phyloP scores from a whole-genome alignment of 2,329 filamentous ascomycete species.

The Helminthosporium solani region DNA sequence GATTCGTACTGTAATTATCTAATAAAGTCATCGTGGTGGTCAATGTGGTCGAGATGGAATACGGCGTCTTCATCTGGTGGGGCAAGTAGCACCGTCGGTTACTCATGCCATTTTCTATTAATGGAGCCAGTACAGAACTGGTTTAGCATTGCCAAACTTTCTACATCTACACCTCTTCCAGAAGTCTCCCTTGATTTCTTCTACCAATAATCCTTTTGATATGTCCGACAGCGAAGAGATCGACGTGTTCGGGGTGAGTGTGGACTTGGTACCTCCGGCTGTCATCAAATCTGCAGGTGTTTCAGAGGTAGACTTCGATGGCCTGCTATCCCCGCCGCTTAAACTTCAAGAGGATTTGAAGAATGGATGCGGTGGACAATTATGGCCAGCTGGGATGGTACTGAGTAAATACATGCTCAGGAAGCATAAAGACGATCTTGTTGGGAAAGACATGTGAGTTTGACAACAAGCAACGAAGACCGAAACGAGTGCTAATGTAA shows the following conservation, averaged over 20 bases:
- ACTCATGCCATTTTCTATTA: neutral
- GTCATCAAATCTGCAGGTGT: constrained; percentile 54
- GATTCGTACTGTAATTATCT: neutral
- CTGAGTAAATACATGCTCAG: constrained; percentile 83
- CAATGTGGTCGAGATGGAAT: neutral
- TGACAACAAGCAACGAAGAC: neutral
- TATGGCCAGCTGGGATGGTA: constrained; percentile 93
- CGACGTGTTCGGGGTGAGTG: constrained; percentile 48
- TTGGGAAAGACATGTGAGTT: constrained; percentile 68
- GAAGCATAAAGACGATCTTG: constrained; percentile 64
- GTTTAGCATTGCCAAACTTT: neutral
- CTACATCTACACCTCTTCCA: neutral
- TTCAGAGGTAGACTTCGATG: constrained; percentile 66
- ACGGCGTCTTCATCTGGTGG: neutral
- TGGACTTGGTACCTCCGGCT: constrained; percentile 58
- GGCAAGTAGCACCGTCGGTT: neutral
- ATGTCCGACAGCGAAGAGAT: constrained; percentile 36
- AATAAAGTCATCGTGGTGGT: neutral
- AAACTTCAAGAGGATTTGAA: constrained; percentile 81
- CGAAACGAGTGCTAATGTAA: constrained; percentile 13
- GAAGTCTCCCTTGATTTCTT: neutral
- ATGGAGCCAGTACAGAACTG: neutral
- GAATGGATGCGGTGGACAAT: constrained; percentile 86
- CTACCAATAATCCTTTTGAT: neutral
- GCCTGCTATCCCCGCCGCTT: constrained; percentile 69